Percentiles rank a stretch among this genome's conserved stretches.
phyloP scores from a whole-genome alignment of 495 filamentous ascomycete genomes.

The Talaromyces borbonicus region DNA sequence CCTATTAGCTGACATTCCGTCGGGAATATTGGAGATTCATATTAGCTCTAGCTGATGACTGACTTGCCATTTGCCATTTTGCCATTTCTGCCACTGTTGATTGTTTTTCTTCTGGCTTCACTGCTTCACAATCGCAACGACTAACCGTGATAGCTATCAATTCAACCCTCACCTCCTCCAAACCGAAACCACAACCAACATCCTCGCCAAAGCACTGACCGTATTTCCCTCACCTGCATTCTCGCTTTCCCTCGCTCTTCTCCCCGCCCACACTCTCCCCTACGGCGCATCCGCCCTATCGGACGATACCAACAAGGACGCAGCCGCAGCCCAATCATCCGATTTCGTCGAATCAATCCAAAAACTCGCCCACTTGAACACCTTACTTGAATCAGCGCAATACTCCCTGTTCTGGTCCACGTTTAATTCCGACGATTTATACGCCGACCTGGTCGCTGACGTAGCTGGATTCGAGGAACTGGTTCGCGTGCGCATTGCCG shows the following conservation, averaged over 20 bases:
- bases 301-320: too few relatives aligned
- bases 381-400: constrained; percentile 73
- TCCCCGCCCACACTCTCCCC: constrained; percentile 64
- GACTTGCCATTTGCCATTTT: too few relatives aligned
- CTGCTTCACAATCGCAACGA: neutral
- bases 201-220: constrained; percentile 95
- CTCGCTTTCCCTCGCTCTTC: constrained; percentile 84
- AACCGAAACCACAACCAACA: constrained; percentile 94
- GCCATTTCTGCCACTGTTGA: neutral
- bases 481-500: constrained; percentile 83
- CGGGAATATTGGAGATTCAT: constrained; percentile 6
- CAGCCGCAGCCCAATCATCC: constrained; percentile 34
- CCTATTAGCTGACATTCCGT: constrained; percentile 82
- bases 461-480: constrained; percentile 95
- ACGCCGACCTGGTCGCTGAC: constrained; percentile 90
- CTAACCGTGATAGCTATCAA: constrained; percentile 66
- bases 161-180: constrained; percentile 98
- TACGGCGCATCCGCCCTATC: constrained; percentile 41
- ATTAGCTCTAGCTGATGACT: constrained; percentile 58
- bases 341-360: constrained; percentile 71
- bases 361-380: constrained; percentile 76
- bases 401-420: constrained; percentile 91
- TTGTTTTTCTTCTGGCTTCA: neutral
- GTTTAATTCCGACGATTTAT: constrained; percentile 87
- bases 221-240: constrained; percentile 97